Base-by-base conservation (phyloP, 31 red algal genomes). In the Endocladia muricata region DNA sequence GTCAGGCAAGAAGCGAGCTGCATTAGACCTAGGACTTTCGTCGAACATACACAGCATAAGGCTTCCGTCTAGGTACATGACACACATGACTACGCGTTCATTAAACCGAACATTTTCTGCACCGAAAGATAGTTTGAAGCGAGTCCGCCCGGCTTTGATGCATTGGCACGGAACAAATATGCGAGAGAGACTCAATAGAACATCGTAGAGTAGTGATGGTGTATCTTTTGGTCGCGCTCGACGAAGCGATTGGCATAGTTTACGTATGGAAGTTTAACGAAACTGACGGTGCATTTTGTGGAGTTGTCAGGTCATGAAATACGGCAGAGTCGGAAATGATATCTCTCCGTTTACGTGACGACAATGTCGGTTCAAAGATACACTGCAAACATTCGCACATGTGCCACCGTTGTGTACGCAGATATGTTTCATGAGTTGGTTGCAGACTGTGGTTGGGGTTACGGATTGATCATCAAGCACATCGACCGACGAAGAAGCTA, bases 201-300 rank as follows among this genome's bases (percentile, higher is more conserved):
- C 32, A 23, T 43, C 32, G 3, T 22, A 9, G n/a, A 37, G 13
- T 0, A 58, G 26, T 57, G 49, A 31, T 28, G 71, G 36, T 29
- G 23, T 11, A 21, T 75, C 71, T 1, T 78, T 30, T 0, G 74
- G 68, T 15, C 67, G 63, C 3, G 70, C 70, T 55, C 36, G 22
- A 8, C 51, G 29, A 3, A 90, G 58, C 5, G 82, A 74, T 29
- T 75, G 44, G 32, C 71, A 77, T 2, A 90, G 68, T 38, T 77
- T 76, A 23, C 30, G 15, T 6, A 70, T 60, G 41, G 39, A 74
- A 3, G 77, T 70, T 52, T 90, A 77, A 31, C 47, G 72, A 52
- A 90, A 90, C 36, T 79, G 86, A 8, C 41, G 47, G 59, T 90
- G 77, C 13, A 90, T 40, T 0, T 79, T 81, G 22, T 66, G 23